Evolutionary conservation across 2,329 filamentous ascomycete genomes (phyloP).

Genomic region (Exophiala sp.): DNA sequence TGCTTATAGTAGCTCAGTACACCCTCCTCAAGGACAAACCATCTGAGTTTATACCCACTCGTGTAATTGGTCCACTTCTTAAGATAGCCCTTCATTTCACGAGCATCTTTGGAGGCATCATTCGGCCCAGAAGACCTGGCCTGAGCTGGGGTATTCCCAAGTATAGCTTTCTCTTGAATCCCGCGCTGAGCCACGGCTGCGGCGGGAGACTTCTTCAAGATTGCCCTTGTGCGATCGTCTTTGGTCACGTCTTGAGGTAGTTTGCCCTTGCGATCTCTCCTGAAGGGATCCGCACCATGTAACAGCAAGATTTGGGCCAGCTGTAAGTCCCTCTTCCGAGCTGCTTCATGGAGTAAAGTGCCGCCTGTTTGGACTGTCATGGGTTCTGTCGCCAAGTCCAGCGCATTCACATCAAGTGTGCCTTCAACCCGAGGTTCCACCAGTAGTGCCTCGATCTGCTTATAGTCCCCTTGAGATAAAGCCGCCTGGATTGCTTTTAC

Average conservation of each 20-base stretch:
- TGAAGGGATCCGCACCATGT: slow-evolving; percentile 93
- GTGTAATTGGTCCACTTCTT: slow-evolving; percentile 99
- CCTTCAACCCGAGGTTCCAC: slow-evolving; percentile 83
- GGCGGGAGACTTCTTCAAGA: slow-evolving; percentile 90
- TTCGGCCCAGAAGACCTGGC: slow-evolving; percentile 42
- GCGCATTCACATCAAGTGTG: slow-evolving; percentile 85
- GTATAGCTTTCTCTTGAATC: slow-evolving; percentile 94
- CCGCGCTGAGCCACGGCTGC: slow-evolving; percentile 90
- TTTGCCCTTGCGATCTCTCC: slow-evolving; percentile 90
- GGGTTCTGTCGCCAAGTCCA: slow-evolving; percentile 80
- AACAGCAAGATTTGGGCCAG: slow-evolving; percentile 87
- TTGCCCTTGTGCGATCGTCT: slow-evolving; percentile 81
- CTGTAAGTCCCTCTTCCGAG: slow-evolving; percentile 78
- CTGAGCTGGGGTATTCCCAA: slow-evolving; percentile 63
- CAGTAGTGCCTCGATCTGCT: slow-evolving; percentile 71
- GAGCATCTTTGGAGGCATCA: slow-evolving; percentile 71
- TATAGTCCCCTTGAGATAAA: slow-evolving; percentile 70
- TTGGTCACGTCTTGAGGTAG: slow-evolving; percentile 94
- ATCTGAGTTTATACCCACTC: slow-evolving; percentile 90
- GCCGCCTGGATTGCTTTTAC: slow-evolving; percentile 79
- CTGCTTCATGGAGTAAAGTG: slow-evolving; percentile 88
- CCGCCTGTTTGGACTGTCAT: slow-evolving; percentile 78
- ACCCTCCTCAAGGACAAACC: slow-evolving; percentile 97
- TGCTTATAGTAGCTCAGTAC: slow-evolving; percentile 99
- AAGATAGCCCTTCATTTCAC: slow-evolving; percentile 97